Conservation (phyloP, 192 early-diverging fungal genomes). For the Backusella tuberculispora region DNA sequence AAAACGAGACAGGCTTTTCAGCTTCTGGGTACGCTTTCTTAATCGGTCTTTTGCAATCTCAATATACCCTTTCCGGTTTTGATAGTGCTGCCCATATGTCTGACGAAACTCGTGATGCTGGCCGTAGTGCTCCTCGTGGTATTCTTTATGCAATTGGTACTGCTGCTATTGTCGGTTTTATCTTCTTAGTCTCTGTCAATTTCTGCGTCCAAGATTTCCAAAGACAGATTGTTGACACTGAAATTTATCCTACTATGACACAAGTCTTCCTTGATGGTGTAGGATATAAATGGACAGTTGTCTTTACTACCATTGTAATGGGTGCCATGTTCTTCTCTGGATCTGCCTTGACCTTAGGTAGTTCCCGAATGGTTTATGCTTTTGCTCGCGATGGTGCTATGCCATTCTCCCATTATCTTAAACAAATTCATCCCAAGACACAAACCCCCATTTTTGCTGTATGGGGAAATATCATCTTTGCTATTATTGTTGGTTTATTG, state of each 20-base stretch:
- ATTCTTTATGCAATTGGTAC: slow-evolving; percentile 48
- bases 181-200: slow-evolving; percentile 51
- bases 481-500: slow-evolving; percentile 48
- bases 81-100: slow-evolving; percentile 49
- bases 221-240: slow-evolving; percentile 42
- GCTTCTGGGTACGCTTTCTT: slow-evolving; percentile 53
- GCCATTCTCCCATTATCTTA: slow-evolving; percentile 44
- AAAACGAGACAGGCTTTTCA: slow-evolving; percentile 54
- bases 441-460: slow-evolving; percentile 49
- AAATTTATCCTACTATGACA: slow-evolving; percentile 35
- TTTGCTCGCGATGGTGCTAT: slow-evolving; percentile 56
- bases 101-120: slow-evolving; percentile 54
- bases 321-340: slow-evolving; percentile 57
- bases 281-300: slow-evolving; percentile 46
- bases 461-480: slow-evolving; percentile 52
- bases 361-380: slow-evolving; percentile 57
- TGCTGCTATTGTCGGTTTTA: slow-evolving; percentile 45
- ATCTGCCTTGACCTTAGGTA: slow-evolving; percentile 47
- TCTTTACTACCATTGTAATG: slow-evolving; percentile 49
- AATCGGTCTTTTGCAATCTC: slow-evolving; percentile 56
- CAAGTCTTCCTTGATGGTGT: slow-evolving; percentile 52
- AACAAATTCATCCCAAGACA: slow-evolving; percentile 40
- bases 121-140: slow-evolving; percentile 45
- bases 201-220: slow-evolving; percentile 50
- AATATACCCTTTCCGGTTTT: slow-evolving; percentile 60